Evolutionary conservation across 1,284 basidiomycete genomes (phyloP).

Genomic region (Ceratobasidium sp.): DNA sequence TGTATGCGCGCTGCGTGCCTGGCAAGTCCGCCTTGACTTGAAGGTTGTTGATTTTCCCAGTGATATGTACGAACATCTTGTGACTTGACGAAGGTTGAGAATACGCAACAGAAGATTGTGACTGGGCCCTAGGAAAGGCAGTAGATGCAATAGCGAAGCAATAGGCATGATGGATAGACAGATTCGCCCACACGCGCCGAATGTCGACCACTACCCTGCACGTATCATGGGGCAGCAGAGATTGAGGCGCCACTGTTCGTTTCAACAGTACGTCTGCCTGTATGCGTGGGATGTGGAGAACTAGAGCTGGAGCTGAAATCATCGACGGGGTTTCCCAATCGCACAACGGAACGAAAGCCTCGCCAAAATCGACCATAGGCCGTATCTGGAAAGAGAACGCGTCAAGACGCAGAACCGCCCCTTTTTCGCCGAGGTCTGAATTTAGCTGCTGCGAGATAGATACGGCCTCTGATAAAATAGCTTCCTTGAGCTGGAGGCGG

Average conservation of each 20-base stretch:
- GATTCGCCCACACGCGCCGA: conserved; percentile 14
- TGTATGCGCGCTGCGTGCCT: conserved; percentile 50
- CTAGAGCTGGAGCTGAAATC: conserved; percentile 14
- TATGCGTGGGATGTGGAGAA: conserved; percentile 25
- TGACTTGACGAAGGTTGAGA: conserved; percentile 47
- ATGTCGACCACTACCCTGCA: conserved; percentile 21
- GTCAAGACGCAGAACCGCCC: conserved; percentile 49
- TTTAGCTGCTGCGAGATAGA: conserved; percentile 50
- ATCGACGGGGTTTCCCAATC: conserved; percentile 40
- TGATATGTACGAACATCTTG: conserved; percentile 44
- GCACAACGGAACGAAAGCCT: conserved; percentile 28
- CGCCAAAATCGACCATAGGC: conserved; percentile 44
- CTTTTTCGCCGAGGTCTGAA: conserved; percentile 52
- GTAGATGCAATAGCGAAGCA: conserved; percentile 29
- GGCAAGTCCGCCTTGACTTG: conserved; percentile 54
- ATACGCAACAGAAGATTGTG: conserved; percentile 58
- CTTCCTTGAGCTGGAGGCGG: conserved; percentile 66
- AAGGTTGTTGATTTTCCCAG: conserved; percentile 52
- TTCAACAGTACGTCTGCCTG: conserved; percentile 31
- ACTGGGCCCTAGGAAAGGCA: background rate
- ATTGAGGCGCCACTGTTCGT: conserved; percentile 17
- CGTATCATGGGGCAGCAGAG: conserved; percentile 6
- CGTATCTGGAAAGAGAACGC: conserved; percentile 42
- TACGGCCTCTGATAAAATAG: conserved; percentile 54
- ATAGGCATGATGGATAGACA: conserved; percentile 32